These are phyloP conservation scores for Naganishia liquefaciens DNA, from an alignment of 1,284 basidiomycete species.

Conservation along the genomic window DNA sequence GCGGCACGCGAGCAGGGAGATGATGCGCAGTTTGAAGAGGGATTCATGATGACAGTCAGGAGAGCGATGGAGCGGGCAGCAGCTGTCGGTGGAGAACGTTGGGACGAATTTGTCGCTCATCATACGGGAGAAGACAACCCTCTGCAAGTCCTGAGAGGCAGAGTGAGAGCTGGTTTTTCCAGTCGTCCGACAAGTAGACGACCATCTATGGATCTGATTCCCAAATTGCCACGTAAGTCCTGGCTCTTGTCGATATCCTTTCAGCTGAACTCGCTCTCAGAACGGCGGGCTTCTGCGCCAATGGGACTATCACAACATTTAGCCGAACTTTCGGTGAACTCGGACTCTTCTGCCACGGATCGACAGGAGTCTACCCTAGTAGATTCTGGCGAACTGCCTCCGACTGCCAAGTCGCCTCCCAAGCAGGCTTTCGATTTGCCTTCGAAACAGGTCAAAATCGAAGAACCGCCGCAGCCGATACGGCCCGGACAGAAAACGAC, in stretches of 20 bases:
- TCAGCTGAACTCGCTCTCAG: not conserved
- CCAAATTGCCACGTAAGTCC: conserved; percentile 21
- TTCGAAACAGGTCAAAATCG: conserved; percentile 26
- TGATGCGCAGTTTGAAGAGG: conserved; percentile 37
- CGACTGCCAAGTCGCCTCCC: conserved; percentile 8
- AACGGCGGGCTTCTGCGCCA: conserved; percentile 19
- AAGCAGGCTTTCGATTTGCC: conserved; percentile 23
- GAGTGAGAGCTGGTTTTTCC: conserved; percentile 28
- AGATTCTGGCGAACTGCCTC: conserved; percentile 16
- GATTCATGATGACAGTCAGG: conserved; percentile 48
- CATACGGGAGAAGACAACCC: conserved; percentile 22
- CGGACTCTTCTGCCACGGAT: conserved; percentile 9
- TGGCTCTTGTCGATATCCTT: not conserved
- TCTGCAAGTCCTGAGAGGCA: conserved; percentile 14
- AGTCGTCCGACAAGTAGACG: conserved; percentile 28
- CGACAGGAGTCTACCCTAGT: conserved; percentile 18
- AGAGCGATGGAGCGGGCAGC: conserved; percentile 42
- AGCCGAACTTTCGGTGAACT: conserved; percentile 19
- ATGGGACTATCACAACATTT: not conserved
- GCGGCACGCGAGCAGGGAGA: conserved; percentile 41
- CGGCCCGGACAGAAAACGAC: not conserved
- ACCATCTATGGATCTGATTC: conserved; percentile 27
- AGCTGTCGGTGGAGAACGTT: conserved; percentile 23
- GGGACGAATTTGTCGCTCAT: conserved; percentile 30
- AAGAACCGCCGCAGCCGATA: conserved; percentile 12